phyloP scores from a whole-genome alignment of 2,329 filamentous ascomycete genomes.

The Beauveria pseudobassiana region DNA sequence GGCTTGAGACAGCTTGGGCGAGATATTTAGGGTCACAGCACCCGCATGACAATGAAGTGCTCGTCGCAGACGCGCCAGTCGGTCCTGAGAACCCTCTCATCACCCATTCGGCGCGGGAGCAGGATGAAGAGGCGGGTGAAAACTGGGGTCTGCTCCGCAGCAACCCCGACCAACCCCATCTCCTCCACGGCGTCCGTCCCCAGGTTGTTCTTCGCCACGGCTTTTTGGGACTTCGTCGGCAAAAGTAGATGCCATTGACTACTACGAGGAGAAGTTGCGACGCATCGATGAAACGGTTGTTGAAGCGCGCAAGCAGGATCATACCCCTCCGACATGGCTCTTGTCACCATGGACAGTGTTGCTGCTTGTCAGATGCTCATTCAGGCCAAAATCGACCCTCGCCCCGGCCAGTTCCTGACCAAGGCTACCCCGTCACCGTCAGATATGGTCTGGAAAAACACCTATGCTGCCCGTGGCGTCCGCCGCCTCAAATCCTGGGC shows the following conservation, averaged over 20 bases:
- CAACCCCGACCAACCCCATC: slow-evolving; percentile 23
- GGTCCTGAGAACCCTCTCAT: neutral
- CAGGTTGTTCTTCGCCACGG: slow-evolving; percentile 73
- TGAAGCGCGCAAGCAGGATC: slow-evolving; percentile 65
- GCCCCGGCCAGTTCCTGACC: slow-evolving; percentile 76
- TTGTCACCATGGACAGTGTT: slow-evolving; percentile 96
- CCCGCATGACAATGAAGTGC: slow-evolving; percentile 8
- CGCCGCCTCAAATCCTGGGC: slow-evolving; percentile 75
- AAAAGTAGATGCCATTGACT: slow-evolving; percentile 83
- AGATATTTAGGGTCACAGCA: slow-evolving; percentile 41
- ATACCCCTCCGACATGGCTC: slow-evolving; percentile 75
- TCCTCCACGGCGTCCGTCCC: slow-evolving; percentile 47
- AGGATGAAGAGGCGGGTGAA: slow-evolving; percentile 42
- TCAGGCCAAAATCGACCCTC: slow-evolving; percentile 86
- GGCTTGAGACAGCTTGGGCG: slow-evolving; percentile 78
- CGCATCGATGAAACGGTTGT: slow-evolving; percentile 69
- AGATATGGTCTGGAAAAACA: slow-evolving; percentile 94
- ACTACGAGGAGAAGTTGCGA: slow-evolving; percentile 81
- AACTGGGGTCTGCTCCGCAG: slow-evolving; percentile 52
- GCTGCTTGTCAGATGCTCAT: slow-evolving; percentile 91
- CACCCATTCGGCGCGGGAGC: slow-evolving; percentile 13
- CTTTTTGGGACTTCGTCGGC: slow-evolving; percentile 61
- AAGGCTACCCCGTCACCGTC: slow-evolving; percentile 81
- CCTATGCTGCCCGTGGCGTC: slow-evolving; percentile 67
- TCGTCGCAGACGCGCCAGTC: neutral